phyloP scores from a whole-genome alignment of 495 filamentous ascomycete genomes.

The Aspergillus wentii region DNA sequence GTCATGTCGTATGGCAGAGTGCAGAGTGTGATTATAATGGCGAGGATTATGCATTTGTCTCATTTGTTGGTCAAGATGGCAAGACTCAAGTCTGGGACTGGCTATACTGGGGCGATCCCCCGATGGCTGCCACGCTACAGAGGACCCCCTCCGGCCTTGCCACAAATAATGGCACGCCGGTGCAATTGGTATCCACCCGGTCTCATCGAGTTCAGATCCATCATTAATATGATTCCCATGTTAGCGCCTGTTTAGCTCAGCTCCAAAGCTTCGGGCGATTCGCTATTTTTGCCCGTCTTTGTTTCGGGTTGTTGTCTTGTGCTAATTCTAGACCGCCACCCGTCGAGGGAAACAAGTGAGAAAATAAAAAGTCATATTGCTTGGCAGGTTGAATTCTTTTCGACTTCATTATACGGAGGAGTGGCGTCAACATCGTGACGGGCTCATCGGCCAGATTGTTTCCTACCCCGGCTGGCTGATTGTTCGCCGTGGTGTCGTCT shows the following conservation, averaged over 20 bases:
- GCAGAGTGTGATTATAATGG: too few species aligned
- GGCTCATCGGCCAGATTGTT: too few species aligned
- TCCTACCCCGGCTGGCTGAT: too few species aligned
- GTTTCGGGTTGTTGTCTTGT: conserved; percentile 9
- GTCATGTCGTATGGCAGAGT: too few species aligned
- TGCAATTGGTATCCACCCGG: too few species aligned
- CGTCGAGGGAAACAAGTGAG: not conserved
- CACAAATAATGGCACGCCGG: too few species aligned
- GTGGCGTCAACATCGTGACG: too few species aligned
- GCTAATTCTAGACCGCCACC: conserved; percentile 9
- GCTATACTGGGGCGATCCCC: conserved; percentile 1
- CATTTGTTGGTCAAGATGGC: not conserved
- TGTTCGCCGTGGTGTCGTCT: too few species aligned
- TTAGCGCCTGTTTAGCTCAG: conserved; percentile 14
- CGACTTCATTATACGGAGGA: too few species aligned
- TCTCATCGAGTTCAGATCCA: too few species aligned
- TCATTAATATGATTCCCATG: too few species aligned
- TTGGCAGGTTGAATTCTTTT: too few species aligned
- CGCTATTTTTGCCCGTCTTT: conserved; percentile 19
- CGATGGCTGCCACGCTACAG: conserved; percentile 12
- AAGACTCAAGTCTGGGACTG: not conserved
- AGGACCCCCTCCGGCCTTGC: conserved; percentile 1
- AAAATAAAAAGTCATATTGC: conserved; percentile 5
- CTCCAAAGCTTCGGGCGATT: conserved; percentile 1
- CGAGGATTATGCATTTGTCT: conserved; percentile 2